These are phyloP conservation scores for Malus fusca DNA, from an alignment of 306 rosid genomes.

Conservation along the genomic window DNA sequence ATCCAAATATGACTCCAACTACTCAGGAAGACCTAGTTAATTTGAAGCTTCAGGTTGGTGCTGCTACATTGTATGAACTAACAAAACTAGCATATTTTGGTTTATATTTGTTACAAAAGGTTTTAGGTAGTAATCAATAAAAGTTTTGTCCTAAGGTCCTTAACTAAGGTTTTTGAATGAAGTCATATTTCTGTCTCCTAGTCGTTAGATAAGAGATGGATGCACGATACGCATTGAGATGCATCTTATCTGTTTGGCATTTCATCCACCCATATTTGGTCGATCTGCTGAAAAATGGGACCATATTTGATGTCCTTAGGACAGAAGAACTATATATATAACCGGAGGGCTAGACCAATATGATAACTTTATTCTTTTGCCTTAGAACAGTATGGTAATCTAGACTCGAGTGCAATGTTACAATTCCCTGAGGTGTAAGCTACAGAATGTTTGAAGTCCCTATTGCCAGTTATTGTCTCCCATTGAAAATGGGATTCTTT, in stretches of 20 bases:
- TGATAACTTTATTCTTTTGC: background rate
- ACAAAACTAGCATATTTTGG: background rate
- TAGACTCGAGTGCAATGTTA: background rate
- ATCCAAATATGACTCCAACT: constrained; percentile 29
- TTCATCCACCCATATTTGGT: background rate
- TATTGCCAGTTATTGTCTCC: background rate
- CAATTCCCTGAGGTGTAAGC: background rate
- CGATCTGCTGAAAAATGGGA: background rate
- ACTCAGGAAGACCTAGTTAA: constrained; percentile 48
- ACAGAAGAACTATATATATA: background rate
- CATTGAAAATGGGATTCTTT: background rate
- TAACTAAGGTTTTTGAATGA: background rate
- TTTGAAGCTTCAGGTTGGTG: constrained; percentile 55
- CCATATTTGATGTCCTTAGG: background rate
- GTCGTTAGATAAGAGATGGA: background rate
- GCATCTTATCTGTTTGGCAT: background rate
- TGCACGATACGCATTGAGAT: background rate
- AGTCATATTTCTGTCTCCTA: background rate
- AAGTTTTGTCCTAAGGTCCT: background rate
- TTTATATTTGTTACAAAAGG: background rate
- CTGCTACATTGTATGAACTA: background rate
- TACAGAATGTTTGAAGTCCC: background rate
- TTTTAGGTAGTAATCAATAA: background rate
- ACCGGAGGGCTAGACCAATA: background rate
- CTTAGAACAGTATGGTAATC: background rate